Evolutionary conservation across 75 land plant genomes (phyloP), one percentile per base, ranked within the genome.

Genomic region (Gnetum montanum): DNA sequence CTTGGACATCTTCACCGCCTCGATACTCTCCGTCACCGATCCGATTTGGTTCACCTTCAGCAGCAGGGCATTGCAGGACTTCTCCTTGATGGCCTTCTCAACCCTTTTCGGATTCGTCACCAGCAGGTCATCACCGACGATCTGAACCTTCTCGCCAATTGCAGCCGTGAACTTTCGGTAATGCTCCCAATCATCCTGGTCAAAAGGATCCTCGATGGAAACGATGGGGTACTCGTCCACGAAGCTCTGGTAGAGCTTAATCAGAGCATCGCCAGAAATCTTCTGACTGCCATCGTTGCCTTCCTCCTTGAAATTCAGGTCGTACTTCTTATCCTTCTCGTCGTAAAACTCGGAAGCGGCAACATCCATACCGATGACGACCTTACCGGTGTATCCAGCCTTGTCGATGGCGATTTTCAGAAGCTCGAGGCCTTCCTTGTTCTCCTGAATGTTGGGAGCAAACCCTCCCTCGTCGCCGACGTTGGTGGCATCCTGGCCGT

Each of bases 381-480:
- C 96, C 72, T 94, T 73, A 69, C 72, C 81, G 23, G 98, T 94
- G 74, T 94, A 94, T 15, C 98, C 98, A 36, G 98, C 96, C 61
- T 90, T 94, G 2, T 73, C 95, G 65, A 94, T 94, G 35, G 98
- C 98, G 35, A 78, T 78, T 72, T 89, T 94, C 68, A 94, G 70
- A 58, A 90, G 61, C 59, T 90, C 96, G 34, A 90, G 77, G 43
- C 98, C 96, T 72, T 94, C 98, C 61, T 81, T 85, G 68, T 94
- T 94, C 43, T 94, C 96, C 98, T 88, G 98, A 68, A 94, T 90
- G 49, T 88, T 95, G 36, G 99, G 99, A 70, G 99, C 99, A 64
- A 95, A 95, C 26, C 99, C 99, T 79, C 99, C 99, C 67, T 95
- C 99, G 68, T 95, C 99, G 33, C 99, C 99, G 31, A 95, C 99